Base-by-base conservation (phyloP, 2,329 filamentous ascomycete species). In the Lizonia empirigonia region DNA sequence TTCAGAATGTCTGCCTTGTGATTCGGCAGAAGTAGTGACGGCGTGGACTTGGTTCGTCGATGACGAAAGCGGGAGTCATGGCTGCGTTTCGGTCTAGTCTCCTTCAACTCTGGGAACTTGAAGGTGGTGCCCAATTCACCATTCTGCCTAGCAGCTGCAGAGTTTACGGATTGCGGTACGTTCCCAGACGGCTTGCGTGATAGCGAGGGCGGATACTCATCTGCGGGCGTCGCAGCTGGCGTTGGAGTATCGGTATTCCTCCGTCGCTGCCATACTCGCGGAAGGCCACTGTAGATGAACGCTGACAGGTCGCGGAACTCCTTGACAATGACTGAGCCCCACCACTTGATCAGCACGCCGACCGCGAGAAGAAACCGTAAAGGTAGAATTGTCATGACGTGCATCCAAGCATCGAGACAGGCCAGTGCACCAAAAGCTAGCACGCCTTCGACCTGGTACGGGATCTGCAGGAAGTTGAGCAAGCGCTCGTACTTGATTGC, bases 1-100 rank as follows among this genome's bases (percentile, higher is more conserved):
- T 96, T 95, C 2, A 99, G 80, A 10, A 99, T 83, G 73, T 99
- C 94, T 8, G 94, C 94, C 73, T 99, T 99, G 77, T 99, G 90
- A 56, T 90, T 91, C 0, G 90, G 87, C 5, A 90, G 87, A 18
- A 99, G 78, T 30, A 85, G 86, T 0, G 94, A 99, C 0, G 94
- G 92, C 44, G 85, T 86, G 9, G 91, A 96, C 71, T 90, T 91
- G 19, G 87, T 88, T 56, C 91, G 83, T 49, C 86, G 85, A 73
- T 96, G 88, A 40, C 75, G 78, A 56, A 74, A 77, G 36, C 64
- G 66, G 2, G 60, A 59, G 34, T 67, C 65, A 18, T 66, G 69
- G 13, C 57, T 52, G 27, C 65, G 62, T 55, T 71, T 72, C 3
- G 62, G 51, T 13, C 44, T 59, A 15, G 53, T 39, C 7, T 72